Evolutionary conservation across 2,329 filamentous ascomycete genomes (phyloP).

Genomic region (Lasiodiplodia hormozganensis): DNA sequence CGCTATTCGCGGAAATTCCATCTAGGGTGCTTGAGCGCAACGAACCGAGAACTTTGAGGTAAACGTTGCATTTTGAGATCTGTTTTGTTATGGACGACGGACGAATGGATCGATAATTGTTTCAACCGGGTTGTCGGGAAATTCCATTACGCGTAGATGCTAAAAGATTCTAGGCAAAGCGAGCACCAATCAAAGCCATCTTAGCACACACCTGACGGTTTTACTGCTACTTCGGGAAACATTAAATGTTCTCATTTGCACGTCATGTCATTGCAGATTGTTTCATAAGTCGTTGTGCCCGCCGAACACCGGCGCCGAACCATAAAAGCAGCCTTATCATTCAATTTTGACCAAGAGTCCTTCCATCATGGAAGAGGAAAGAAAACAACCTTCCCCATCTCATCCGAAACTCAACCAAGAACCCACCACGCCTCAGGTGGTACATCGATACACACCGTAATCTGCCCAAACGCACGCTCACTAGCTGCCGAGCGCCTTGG

Average conservation of each 20-base stretch:
- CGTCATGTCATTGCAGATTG: neutral
- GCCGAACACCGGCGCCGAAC: neutral
- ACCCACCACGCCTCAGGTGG: neutral
- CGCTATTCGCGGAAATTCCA: constrained; percentile 20
- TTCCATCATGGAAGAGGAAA: neutral
- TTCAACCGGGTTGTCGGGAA: neutral
- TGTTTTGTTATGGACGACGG: neutral
- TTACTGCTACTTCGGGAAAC: neutral
- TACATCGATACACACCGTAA: too few relatives aligned
- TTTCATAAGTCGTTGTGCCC: neutral
- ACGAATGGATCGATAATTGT: neutral
- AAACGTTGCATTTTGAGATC: neutral
- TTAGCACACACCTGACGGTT: neutral
- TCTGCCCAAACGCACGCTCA: too few relatives aligned
- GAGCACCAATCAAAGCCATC: neutral
- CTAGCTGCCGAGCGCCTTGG: too few relatives aligned
- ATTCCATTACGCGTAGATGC: neutral
- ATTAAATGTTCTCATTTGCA: neutral
- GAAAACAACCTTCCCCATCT: neutral
- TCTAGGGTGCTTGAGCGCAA: neutral
- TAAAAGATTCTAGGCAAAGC: neutral
- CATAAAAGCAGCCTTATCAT: neutral
- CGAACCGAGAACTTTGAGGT: neutral
- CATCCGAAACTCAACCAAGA: neutral
- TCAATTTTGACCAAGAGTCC: neutral